Conservation (phyloP, 2,329 filamentous ascomycete genomes). For the Aspergillus hiratsukae region DNA sequence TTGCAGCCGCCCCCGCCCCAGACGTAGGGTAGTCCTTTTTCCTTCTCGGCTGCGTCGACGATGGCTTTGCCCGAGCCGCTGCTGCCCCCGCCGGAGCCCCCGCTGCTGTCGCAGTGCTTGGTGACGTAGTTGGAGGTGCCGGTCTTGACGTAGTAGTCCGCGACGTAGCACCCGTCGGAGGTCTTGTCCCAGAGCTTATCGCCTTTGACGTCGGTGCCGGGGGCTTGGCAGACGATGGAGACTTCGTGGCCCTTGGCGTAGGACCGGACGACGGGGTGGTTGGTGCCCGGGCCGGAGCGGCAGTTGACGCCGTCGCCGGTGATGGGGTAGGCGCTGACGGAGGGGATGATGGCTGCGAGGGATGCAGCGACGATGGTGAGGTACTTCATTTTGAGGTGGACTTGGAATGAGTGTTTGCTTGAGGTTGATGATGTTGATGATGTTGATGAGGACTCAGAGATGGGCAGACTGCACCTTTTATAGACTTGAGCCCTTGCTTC, state of each 20-base stretch:
- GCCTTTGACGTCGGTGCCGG: slow-evolving; percentile 10
- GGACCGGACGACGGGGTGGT: slow-evolving; percentile 11
- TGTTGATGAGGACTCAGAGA: background rate
- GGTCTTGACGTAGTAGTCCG: slow-evolving; percentile 18
- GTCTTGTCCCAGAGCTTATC: slow-evolving; percentile 18
- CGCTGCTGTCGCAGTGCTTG: slow-evolving; percentile 6
- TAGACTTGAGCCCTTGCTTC: background rate
- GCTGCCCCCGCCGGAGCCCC: background rate
- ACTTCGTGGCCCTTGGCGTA: slow-evolving; percentile 11
- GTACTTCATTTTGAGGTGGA: background rate
- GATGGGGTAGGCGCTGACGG: slow-evolving; percentile 16
- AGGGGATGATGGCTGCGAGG: slow-evolving; percentile 11
- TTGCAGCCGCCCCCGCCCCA: slow-evolving; percentile 22
- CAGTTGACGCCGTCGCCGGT: slow-evolving; percentile 11
- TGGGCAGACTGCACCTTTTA: background rate
- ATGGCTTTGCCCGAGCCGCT: slow-evolving; percentile 13
- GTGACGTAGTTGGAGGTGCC: slow-evolving; percentile 11
- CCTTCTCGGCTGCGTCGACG: slow-evolving; percentile 17
- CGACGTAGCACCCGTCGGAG: slow-evolving; percentile 16
- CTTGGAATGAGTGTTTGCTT: background rate
- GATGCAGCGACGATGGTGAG: slow-evolving; percentile 13
- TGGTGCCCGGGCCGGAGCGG: slow-evolving; percentile 17
- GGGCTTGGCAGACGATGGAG: slow-evolving; percentile 10
- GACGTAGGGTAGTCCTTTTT: slow-evolving; percentile 23
- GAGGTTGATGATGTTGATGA: background rate